Base-by-base conservation (phyloP, 768 basidiomycete genomes). In the Omphalotus guepiniiformis region DNA sequence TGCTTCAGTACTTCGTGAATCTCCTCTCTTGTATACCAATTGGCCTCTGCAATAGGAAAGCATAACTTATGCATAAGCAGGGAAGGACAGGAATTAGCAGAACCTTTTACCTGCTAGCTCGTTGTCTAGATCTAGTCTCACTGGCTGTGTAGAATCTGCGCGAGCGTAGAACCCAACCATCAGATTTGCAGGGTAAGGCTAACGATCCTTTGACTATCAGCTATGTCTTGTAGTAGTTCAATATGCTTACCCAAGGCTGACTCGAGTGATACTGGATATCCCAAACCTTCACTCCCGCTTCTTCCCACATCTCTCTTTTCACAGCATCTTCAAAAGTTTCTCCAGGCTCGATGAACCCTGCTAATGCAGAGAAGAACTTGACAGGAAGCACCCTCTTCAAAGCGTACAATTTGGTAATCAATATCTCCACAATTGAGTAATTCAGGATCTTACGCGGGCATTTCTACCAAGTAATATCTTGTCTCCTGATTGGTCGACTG, bases 311-410 rank as follows among this genome's bases (percentile, higher is more conserved):
- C 64, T 98, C 95, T 30, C 95, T 77, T 43, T 78, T 73, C 25
- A 97, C 93, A 2, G 94, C 87, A 55, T 97, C 93, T 60, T 99
- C 95, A 53, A 96, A 86, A 0, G 88, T 82, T 63, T 99, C 95
- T 8, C 88, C 93, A 4, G 93, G 92, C 62, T 97, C 95, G 37
- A 94, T 78, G 61, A 97, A 98, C 2, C 95, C 95, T 1, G 94
- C 92, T 23, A 97, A 67, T 38, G 91, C 90, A 1, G 92, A 94
- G 65, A 92, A 96, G 63, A 88, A 86, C 40, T 71, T 80, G 2
- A 64, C 70, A 5, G 83, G 82, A 59, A 79, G 88, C 52, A 32
- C 21, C 12, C 38, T 46, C 44, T 46, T 22, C 5, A 44, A 19
- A 44, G 3, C n/a, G n/a, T n/a, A n/a, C n/a, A n/a, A n/a, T n/a